Evolutionary conservation across 768 basidiomycete genomes (phyloP).

Genomic region (Lactarius pseudohatsudake): DNA sequence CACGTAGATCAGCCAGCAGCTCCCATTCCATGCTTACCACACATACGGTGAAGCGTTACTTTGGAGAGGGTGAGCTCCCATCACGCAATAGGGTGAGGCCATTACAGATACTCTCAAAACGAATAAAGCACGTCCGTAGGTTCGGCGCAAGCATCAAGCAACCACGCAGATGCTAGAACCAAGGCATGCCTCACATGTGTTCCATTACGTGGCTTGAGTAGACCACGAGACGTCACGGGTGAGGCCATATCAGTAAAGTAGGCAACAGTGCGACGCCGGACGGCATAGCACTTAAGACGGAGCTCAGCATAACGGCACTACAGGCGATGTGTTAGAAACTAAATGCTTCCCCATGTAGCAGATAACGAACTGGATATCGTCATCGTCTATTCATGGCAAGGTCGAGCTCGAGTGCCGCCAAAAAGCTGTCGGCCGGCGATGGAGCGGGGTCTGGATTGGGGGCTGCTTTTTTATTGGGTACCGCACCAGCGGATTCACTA

Average conservation of each 20-base stretch:
- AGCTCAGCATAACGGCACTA: slow-evolving; percentile 16
- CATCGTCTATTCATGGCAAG: slow-evolving; percentile 42
- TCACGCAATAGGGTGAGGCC: not conserved
- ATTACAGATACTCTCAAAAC: not conserved
- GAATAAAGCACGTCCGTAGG: slow-evolving; percentile 9
- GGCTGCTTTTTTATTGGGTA: slow-evolving; percentile 25
- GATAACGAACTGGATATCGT: slow-evolving; percentile 5
- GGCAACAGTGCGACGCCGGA: slow-evolving; percentile 18
- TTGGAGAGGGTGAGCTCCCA: not conserved
- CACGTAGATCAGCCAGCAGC: not conserved
- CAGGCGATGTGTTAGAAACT: slow-evolving; percentile 1
- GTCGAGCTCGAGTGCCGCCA: slow-evolving; percentile 65
- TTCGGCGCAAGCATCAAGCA: slow-evolving; percentile 7
- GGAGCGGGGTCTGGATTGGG: slow-evolving; percentile 12
- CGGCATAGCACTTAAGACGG: slow-evolving; percentile 9
- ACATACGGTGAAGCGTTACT: slow-evolving; percentile 12
- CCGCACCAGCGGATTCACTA: slow-evolving; percentile 6
- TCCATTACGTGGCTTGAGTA: slow-evolving; percentile 21
- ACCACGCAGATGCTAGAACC: slow-evolving; percentile 15
- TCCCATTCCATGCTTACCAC: slow-evolving; percentile 15
- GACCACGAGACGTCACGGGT: slow-evolving; percentile 4
- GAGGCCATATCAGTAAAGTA: slow-evolving; percentile 11
- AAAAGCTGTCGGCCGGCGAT: slow-evolving; percentile 59
- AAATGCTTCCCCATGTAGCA: not conserved
- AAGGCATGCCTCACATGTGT: slow-evolving; percentile 19